Evolutionary conservation across 2,329 filamentous ascomycete species (phyloP).

Genomic region (Capronia americana): DNA sequence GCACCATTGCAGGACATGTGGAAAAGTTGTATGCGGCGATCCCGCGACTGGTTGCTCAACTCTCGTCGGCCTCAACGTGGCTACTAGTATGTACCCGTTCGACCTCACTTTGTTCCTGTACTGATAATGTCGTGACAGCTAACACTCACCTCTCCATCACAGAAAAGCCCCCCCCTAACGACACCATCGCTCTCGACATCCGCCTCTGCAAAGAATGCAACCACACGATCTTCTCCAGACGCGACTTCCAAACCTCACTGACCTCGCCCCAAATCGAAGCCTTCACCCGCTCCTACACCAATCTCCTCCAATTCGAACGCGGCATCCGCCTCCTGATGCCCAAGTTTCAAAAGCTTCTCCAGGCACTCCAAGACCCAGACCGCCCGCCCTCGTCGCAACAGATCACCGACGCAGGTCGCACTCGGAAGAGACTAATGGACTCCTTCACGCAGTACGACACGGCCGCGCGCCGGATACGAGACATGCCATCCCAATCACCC

Average conservation of each 20-base stretch:
- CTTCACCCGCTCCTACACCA: slow-evolving; percentile 72
- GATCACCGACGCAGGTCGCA: slow-evolving; percentile 83
- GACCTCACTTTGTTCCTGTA: slow-evolving; percentile 19
- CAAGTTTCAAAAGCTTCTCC: slow-evolving; percentile 78
- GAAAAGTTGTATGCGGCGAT: slow-evolving; percentile 90
- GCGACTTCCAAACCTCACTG: slow-evolving; percentile 77
- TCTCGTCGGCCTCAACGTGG: slow-evolving; percentile 80
- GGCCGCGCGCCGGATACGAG: slow-evolving; percentile 79
- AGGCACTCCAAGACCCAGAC: slow-evolving; percentile 74
- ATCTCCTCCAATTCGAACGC: slow-evolving; percentile 82
- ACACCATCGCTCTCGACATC: slow-evolving; percentile 72
- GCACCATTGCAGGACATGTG: slow-evolving; percentile 94
- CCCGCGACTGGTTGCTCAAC: slow-evolving; percentile 81
- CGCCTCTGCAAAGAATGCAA: slow-evolving; percentile 93
- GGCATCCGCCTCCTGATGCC: slow-evolving; percentile 83
- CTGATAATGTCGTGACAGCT: slow-evolving; percentile 36
- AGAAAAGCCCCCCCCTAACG: slow-evolving; percentile 46
- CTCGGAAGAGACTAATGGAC: slow-evolving; percentile 87
- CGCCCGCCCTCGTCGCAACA: slow-evolving; percentile 71
- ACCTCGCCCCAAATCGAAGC: slow-evolving; percentile 67
- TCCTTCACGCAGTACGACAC: slow-evolving; percentile 87
- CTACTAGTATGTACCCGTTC: slow-evolving; percentile 59
- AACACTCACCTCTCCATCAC: slow-evolving; percentile 32
- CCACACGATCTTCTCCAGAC: slow-evolving; percentile 71
- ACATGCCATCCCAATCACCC: slow-evolving; percentile 73